These are phyloP conservation scores for Eragrostis nindensis DNA, from an alignment of 176 grass and related monocot genomes.

Conservation along the genomic window DNA sequence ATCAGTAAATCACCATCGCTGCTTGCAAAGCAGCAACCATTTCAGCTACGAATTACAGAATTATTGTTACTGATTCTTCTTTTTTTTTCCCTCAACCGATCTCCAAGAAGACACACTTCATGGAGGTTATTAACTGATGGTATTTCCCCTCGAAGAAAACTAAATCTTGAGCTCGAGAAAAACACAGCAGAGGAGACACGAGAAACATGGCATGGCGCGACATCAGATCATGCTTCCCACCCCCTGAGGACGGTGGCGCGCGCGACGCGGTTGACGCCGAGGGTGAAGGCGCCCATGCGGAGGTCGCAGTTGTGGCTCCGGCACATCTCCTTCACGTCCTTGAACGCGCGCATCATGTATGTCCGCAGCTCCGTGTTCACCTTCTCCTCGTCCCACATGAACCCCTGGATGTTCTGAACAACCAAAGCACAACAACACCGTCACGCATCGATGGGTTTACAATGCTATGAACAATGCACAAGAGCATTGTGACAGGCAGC, in stretches of 20 bases:
- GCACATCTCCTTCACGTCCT: constrained; percentile 84
- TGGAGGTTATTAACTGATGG: constrained; percentile 19
- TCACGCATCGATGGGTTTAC: background rate
- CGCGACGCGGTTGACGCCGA: constrained; percentile 90
- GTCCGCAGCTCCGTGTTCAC: constrained; percentile 83
- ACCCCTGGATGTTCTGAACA: constrained; percentile 91
- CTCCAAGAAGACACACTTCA: constrained; percentile 18
- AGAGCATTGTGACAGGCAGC: background rate
- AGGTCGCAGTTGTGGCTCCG: constrained; percentile 78
- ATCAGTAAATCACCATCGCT: constrained; percentile 16
- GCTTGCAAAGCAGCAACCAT: constrained; percentile 22
- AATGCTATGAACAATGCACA: background rate
- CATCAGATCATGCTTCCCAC: constrained; percentile 68
- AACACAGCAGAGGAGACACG: background rate
- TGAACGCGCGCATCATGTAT: constrained; percentile 81
- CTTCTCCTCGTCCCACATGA: constrained; percentile 98
- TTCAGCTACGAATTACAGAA: constrained; percentile 33
- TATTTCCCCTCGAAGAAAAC: background rate
- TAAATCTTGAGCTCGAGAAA: background rate
- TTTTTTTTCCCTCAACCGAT: background rate
- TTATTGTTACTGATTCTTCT: background rate
- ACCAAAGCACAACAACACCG: background rate
- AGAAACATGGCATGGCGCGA: background rate
- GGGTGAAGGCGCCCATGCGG: constrained; percentile 97
- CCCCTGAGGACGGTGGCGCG: constrained; percentile 86